Evolutionary conservation across 1,139 yeast species (phyloP), one percentile per base, ranked within the genome.

Genomic region (Taphrina pruni): DNA sequence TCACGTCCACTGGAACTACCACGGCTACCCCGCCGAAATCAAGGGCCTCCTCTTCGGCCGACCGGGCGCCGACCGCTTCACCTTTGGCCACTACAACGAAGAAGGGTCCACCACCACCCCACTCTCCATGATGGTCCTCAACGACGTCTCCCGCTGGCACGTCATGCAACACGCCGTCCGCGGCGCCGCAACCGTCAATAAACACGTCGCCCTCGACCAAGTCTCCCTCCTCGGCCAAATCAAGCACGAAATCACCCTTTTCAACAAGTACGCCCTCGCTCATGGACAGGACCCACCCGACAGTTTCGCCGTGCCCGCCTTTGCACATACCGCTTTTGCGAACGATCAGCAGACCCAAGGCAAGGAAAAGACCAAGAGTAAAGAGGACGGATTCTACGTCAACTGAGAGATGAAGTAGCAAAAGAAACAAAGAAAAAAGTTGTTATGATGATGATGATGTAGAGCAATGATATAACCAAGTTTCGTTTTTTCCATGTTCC

Each of bases 21-120:
- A 72, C 69, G 73, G 73, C 20, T 72, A 72, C 67, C 71, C 73
- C 20, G 69, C 70, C 39, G 73, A 72, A 41, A 70, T 72, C 56
- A 68, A 71, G 69, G 71, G 72, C 38, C 72, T 72, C 35, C 51
- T 72, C 62, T 72, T 71, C 51, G 73, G 72, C 54, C 71, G 72
- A 7, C 70, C 71, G 39, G 56, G 69, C 39, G 62, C 68, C 12
- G 72, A 72, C 26, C 70, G 73, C 14, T 66, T 72, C 52, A 61
- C 72, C 14, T 62, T 72, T 36, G 64, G 70, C 38, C 71, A 72
- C 14, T 72, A 72, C 71, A 70, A 62, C 51, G 74, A 72, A 69
- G 73, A 72, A 61, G 73, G 73, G 14, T 71, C 73, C 36, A 72
- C 73, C 36, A 72, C 73, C 48, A 72, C 74, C 2, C 73, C 74